A percentile compares a stretch with the other conserved stretches of the same genome.
Evolutionary conservation across 768 basidiomycete genomes (phyloP).

Genomic region (Rhodotorula kratochvilovae): DNA sequence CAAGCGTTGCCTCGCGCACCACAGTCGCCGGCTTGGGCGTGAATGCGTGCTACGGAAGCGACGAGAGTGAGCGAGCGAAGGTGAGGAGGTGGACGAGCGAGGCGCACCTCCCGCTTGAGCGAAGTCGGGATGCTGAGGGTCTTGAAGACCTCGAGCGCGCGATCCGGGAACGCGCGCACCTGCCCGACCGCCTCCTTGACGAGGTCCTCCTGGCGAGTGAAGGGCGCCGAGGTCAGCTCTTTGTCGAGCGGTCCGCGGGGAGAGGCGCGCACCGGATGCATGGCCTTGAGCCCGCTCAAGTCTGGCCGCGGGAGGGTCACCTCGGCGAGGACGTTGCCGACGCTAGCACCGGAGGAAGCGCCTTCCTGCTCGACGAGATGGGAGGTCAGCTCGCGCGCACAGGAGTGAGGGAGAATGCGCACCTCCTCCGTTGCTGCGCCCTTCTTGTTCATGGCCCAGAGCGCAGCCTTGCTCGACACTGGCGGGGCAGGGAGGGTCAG

Average conservation of each 20-base stretch:
- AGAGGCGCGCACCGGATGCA: slow-evolving; percentile 23
- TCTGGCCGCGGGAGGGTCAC: slow-evolving; percentile 28
- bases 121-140: slow-evolving; percentile 8
- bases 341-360: not conserved
- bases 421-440: slow-evolving; percentile 8
- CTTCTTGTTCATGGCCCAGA: slow-evolving; percentile 25
- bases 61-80: not conserved
- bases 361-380: not conserved
- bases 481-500: not conserved
- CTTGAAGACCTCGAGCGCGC: slow-evolving; percentile 26
- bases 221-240: not conserved
- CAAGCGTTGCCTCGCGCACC: slow-evolving; percentile 15
- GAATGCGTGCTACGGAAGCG: not conserved
- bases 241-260: too few species aligned
- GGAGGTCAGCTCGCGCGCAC: not conserved
- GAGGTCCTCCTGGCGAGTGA: slow-evolving; percentile 15
- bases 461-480: slow-evolving; percentile 11
- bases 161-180: slow-evolving; percentile 16
- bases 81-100: not conserved
- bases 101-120: slow-evolving; percentile 16
- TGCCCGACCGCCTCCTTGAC: slow-evolving; percentile 10
- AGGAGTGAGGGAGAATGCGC: not conserved
- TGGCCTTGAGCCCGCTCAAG: not conserved
- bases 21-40: slow-evolving; percentile 27
- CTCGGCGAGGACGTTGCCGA: slow-evolving; percentile 21